Base-by-base conservation (phyloP, 805 yeast species). In the Maudiozyma pseudohumilis region DNA sequence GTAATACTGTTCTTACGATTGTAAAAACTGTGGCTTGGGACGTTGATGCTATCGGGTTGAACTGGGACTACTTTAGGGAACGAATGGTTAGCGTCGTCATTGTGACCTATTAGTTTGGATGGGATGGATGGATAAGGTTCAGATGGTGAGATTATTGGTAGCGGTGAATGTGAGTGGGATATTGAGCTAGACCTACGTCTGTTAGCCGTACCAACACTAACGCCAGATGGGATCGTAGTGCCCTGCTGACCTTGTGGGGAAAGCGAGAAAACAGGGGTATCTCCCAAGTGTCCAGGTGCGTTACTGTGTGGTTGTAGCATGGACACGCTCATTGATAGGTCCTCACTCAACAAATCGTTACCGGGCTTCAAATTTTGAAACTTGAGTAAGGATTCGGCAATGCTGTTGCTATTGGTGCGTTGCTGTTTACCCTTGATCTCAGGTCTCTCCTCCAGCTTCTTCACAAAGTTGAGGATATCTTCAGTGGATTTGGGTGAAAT, bases 391-490 rank as follows among this genome's bases (percentile, higher is more conserved):
- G 78, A 72, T 39, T 72, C 77, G 7, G 68, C 50, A 12, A 63
- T 54, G 32, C 61, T 26, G 31, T 39, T 34, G 17, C 33, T 39
- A 18, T 41, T 61, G 22, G 43, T 43, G n/a, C 34, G 35, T 4
- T 40, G 26, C 19, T 28, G 34, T 43, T 46, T 49, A 24, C 42
- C 48, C 16, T 71, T 64, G 18, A 76, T 56, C 30, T 75, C 82
- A 7, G 69, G 64, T 47, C 74, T 76, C 32, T 75, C 72, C 45
- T 83, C 92, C 31, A 83, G 72, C 68, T 80, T 64, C 44, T 72
- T 67, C 32, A 83, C 80, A 63, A 83, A 83, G 35, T 80, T 83
- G 41, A 79, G 69, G 15, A 83, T 65, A 45, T 77, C 84, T 39
- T 52, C 52, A 3, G 40, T 22, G 5, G 26, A n/a, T 9, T 36